Evolutionary conservation across 176 grass and related monocot genomes (phyloP).

Genomic region (Tillandsia leiboldiana): DNA sequence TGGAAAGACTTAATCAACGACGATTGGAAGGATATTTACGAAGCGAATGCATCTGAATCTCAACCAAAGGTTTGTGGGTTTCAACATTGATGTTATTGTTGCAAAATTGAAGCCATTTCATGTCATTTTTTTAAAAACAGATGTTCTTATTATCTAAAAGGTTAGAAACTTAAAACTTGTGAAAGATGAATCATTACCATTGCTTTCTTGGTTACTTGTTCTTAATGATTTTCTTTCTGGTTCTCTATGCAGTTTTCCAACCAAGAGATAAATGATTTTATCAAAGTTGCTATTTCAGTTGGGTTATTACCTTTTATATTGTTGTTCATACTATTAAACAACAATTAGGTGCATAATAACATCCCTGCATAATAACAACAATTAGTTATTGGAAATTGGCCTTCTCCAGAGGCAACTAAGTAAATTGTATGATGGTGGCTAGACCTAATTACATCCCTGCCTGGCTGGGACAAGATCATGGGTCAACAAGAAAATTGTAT

Average conservation of each 20-base stretch:
- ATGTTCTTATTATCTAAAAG: too few relatives aligned
- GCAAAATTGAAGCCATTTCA: background rate
- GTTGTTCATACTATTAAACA: background rate
- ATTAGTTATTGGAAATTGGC: background rate
- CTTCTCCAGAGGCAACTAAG: background rate
- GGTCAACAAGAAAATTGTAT: too few relatives aligned
- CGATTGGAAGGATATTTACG: conserved; percentile 85
- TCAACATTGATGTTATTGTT: background rate
- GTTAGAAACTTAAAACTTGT: too few relatives aligned
- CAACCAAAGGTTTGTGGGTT: conserved; percentile 45
- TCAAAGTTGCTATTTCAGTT: background rate
- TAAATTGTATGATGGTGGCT: background rate
- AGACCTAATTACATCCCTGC: too few relatives aligned
- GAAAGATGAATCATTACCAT: too few relatives aligned
- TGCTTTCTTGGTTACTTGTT: too few relatives aligned
- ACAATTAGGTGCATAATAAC: background rate
- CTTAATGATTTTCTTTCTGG: background rate
- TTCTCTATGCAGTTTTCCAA: background rate
- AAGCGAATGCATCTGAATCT: conserved; percentile 38
- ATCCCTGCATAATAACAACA: background rate
- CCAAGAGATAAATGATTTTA: background rate
- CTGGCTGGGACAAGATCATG: too few relatives aligned
- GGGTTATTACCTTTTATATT: background rate
- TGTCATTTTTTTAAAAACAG: too few relatives aligned
- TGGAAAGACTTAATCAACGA: conserved; percentile 67